A percentile compares a stretch with the other conserved stretches of the same genome.
Evolutionary conservation across 2,329 filamentous ascomycete genomes (phyloP).

Genomic region (Trichoderma semiorbis): DNA sequence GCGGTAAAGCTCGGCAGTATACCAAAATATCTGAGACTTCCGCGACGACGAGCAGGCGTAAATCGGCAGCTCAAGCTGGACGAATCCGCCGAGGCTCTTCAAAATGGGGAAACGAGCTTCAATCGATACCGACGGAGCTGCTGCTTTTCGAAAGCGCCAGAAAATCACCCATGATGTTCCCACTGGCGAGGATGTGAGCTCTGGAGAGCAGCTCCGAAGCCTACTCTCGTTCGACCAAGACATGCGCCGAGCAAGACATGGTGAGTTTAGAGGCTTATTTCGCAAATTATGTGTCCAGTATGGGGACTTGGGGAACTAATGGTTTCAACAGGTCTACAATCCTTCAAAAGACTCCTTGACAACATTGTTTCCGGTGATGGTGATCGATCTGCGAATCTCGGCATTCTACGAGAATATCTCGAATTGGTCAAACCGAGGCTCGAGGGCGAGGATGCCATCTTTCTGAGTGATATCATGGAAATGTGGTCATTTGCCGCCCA

Average conservation of each 20-base stretch:
- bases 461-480: slow-evolving; percentile 76
- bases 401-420: slow-evolving; percentile 68
- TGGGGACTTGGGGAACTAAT: background rate
- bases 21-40: slow-evolving; percentile 31
- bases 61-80: slow-evolving; percentile 15
- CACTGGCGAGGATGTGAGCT: slow-evolving; percentile 59
- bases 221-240: slow-evolving; percentile 71
- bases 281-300: background rate
- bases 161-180: slow-evolving; percentile 56
- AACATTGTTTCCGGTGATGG: slow-evolving; percentile 51
- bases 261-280: slow-evolving; percentile 34
- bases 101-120: slow-evolving; percentile 46
- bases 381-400: slow-evolving; percentile 41
- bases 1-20: slow-evolving; percentile 36
- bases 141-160: slow-evolving; percentile 49
- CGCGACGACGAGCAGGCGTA: background rate
- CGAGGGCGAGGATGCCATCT: slow-evolving; percentile 49
- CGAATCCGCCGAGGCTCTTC: slow-evolving; percentile 14
- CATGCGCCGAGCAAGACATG: slow-evolving; percentile 62
- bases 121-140: slow-evolving; percentile 38
- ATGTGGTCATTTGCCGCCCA: slow-evolving; percentile 82
- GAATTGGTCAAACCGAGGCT: slow-evolving; percentile 50
- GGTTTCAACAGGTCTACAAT: slow-evolving; percentile 53
- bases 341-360: slow-evolving; percentile 70
- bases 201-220: slow-evolving; percentile 63